These are phyloP conservation scores for Lepraria neglecta DNA, from an alignment of 495 filamentous ascomycete genomes.

Conservation along the genomic window DNA sequence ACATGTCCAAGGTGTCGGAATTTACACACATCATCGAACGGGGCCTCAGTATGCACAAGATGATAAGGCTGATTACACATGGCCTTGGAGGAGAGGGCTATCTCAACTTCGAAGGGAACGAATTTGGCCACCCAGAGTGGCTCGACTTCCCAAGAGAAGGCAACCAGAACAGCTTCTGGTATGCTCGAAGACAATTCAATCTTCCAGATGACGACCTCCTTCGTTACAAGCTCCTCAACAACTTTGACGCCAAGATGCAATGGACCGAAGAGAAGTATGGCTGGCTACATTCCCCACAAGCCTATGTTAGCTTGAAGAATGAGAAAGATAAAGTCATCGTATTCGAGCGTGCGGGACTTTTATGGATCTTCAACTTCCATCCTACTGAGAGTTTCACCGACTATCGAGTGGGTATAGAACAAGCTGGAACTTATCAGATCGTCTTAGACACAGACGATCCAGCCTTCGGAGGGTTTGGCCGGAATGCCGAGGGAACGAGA, in stretches of 20 bases:
- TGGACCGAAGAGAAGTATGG: conserved; percentile 77
- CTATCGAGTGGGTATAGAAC: conserved; percentile 84
- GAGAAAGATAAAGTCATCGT: conserved; percentile 91
- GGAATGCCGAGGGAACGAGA: conserved; percentile 67
- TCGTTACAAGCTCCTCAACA: conserved; percentile 86
- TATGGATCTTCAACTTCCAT: conserved; percentile 98
- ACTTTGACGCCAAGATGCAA: conserved; percentile 93
- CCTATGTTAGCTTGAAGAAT: conserved; percentile 89
- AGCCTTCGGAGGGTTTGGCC: conserved; percentile 71
- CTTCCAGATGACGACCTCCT: conserved; percentile 79
- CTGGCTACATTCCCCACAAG: conserved; percentile 83
- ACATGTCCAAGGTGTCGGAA: conserved; percentile 83
- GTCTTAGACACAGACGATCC: conserved; percentile 75
- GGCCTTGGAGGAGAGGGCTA: conserved; percentile 93
- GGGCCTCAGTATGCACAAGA: conserved; percentile 88
- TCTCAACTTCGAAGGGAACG: conserved; percentile 97
- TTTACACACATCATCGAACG: conserved; percentile 87
- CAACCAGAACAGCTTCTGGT: conserved; percentile 95
- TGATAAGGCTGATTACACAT: conserved; percentile 93
- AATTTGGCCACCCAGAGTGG: conserved; percentile 99
- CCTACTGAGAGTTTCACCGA: conserved; percentile 81
- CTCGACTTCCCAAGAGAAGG: conserved; percentile 95
- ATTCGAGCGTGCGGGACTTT: conserved; percentile 82
- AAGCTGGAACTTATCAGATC: conserved; percentile 77
- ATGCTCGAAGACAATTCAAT: conserved; percentile 91